These are phyloP conservation scores for Scytalidium sp. DNA, from an alignment of 2,329 filamentous ascomycete genomes.

Conservation along the genomic window DNA sequence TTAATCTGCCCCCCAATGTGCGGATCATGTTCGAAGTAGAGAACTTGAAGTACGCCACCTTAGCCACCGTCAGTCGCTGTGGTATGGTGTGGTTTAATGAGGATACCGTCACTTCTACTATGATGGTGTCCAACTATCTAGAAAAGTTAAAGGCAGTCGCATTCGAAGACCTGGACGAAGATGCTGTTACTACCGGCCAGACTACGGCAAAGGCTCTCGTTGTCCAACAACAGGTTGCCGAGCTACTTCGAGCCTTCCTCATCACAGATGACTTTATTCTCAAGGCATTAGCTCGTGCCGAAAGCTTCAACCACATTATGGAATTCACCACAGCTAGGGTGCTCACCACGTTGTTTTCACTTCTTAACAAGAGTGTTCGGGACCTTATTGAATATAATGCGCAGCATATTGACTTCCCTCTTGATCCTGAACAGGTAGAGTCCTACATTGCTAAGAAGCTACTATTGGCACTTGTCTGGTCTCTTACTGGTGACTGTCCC, in stretches of 20 bases:
- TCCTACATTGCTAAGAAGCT: constrained; percentile 91
- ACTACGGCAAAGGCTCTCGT: constrained; percentile 75
- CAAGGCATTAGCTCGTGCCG: constrained; percentile 72
- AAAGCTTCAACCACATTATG: constrained; percentile 92
- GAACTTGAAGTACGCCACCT: constrained; percentile 92
- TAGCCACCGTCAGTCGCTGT: constrained; percentile 98
- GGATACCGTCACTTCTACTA: constrained; percentile 87
- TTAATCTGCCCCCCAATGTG: constrained; percentile 90
- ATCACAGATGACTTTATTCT: constrained; percentile 77
- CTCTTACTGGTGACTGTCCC: constrained; percentile 91
- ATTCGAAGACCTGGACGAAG: constrained; percentile 95
- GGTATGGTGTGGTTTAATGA: constrained; percentile 99
- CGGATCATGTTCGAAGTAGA: constrained; percentile 99
- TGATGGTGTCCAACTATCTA: constrained; percentile 93
- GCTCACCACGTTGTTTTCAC: constrained; percentile 88
- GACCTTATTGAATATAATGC: constrained; percentile 95
- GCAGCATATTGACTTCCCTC: constrained; percentile 89
- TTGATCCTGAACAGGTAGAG: constrained; percentile 88
- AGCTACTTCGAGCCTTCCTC: constrained; percentile 72
- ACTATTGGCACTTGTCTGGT: constrained; percentile 89
- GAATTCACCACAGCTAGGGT: constrained; percentile 91
- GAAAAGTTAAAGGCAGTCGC: constrained; percentile 76
- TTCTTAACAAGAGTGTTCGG: constrained; percentile 90
- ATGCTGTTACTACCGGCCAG: constrained; percentile 73
- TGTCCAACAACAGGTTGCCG: constrained; percentile 76